Conservation (phyloP, 2,329 filamentous ascomycete genomes). For the Trichoderma sp. region DNA sequence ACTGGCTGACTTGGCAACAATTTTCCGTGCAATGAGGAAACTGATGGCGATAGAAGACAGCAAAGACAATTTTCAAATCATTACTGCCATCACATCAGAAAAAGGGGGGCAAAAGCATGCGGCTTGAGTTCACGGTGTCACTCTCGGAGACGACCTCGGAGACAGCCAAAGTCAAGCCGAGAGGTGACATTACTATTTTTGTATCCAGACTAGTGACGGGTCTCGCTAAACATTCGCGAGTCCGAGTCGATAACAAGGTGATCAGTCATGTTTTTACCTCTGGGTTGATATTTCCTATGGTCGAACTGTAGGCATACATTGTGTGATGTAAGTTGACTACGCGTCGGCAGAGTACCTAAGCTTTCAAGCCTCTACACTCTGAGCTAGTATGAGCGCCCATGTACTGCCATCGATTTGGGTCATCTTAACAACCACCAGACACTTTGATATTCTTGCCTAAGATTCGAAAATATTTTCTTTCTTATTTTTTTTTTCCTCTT, state of each 20-base stretch:
- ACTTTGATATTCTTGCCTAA: neutral
- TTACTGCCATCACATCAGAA: neutral
- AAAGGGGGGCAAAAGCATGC: neutral
- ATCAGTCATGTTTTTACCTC: neutral
- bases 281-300: neutral
- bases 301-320: neutral
- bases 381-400: neutral
- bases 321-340: neutral
- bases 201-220: neutral
- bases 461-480: neutral
- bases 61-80: neutral
- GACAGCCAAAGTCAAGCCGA: neutral
- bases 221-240: neutral
- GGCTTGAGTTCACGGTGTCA: neutral
- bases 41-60: neutral
- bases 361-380: neutral
- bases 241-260: neutral
- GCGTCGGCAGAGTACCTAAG: neutral
- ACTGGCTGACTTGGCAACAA: neutral
- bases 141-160: slow-evolving; percentile 12
- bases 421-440: neutral
- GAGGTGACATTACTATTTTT: neutral
- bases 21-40: neutral
- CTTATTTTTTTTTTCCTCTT: neutral
- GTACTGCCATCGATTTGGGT: neutral